A percentile compares a stretch with the other conserved stretches of the same genome.
Conservation (phyloP, 257 asterid species). For the Salvia splendens region DNA sequence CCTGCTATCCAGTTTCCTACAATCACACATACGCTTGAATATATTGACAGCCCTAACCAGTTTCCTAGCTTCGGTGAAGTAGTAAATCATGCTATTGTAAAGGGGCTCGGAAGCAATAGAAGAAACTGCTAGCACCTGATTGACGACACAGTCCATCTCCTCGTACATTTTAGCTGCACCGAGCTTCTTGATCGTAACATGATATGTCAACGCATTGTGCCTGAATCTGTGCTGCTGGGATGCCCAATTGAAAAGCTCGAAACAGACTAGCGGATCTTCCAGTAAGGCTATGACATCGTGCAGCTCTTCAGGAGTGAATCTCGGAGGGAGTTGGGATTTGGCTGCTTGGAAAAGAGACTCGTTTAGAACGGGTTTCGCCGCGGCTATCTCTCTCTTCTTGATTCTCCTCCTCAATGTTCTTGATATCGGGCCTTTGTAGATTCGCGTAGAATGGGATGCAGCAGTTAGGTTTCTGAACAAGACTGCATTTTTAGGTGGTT, state of each 20-base stretch:
- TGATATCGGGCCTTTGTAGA: constrained; percentile 64
- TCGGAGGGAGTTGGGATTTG: constrained; percentile 60
- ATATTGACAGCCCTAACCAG: constrained; percentile 77
- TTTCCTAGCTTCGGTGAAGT: constrained; percentile 77
- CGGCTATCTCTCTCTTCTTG: constrained; percentile 66
- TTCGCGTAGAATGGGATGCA: constrained; percentile 49
- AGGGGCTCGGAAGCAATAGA: constrained; percentile 70
- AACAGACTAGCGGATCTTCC: constrained; percentile 71
- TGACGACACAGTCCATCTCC: constrained; percentile 82
- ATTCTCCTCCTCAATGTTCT: constrained; percentile 76
- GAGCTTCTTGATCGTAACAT: constrained; percentile 66
- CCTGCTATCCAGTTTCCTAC: constrained; percentile 73
- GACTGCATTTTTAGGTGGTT: constrained; percentile 18
- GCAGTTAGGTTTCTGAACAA: constrained; percentile 23
- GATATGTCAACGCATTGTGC: constrained; percentile 64
- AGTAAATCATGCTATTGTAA: constrained; percentile 75
- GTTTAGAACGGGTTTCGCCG: constrained; percentile 65
- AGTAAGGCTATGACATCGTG: constrained; percentile 53
- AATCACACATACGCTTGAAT: constrained; percentile 66
- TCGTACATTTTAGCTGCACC: constrained; percentile 77
- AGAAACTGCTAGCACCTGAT: constrained; percentile 78
- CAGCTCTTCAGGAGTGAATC: constrained; percentile 83
- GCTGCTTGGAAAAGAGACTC: constrained; percentile 53
- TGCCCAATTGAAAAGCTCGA: constrained; percentile 95
- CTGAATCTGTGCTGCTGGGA: constrained; percentile 78